Evolutionary conservation across 768 basidiomycete genomes (phyloP), one percentile per base, ranked within the genome.

Genomic region (Leccinum barrowsii): DNA sequence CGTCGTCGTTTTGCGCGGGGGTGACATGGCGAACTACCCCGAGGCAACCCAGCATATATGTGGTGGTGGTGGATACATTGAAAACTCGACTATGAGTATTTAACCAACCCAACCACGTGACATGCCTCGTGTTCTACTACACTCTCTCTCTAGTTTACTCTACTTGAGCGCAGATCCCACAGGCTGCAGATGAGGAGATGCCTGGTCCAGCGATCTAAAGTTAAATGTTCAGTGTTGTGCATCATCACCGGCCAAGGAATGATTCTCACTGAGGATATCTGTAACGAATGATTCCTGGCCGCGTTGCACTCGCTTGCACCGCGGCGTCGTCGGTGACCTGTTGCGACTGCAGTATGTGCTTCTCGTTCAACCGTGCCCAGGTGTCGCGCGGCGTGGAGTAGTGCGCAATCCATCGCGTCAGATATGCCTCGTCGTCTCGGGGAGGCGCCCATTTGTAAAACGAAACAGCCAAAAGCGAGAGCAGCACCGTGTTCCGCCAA

Each of bases 211-310:
- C 7, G 76, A 69, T 66, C 88, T 90, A 66, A 6, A 50, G 54
- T 32, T 32, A 12, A 57, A 58, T 17, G 34, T 62, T 57, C 22
- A 10, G 47, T 37, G 52, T 56, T 37, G 50, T 37, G 50, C 30
- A 55, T 55, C n/a, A n/a, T 13, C 35, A 21, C 24, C 22, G n/a
- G 48, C 47, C 21, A 8, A 32, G 46, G 12, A 37, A 21, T 24
- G 52, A n/a, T 40, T 81, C 89, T 72, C 63, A 92, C 90, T 89
- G 86, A 54, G 89, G 86, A 69, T 85, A 88, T 63, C 86, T 79
- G 68, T 82, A 85, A 42, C 87, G 80, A 69, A 85, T 83, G 40
- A 87, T 78, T 15, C 59, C 60, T 52, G 78, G 64, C 75, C 79
- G 66, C 71, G 78, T 72, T 69, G 77, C 64, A 74, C 77, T 67